A percentile compares a stretch with the other conserved stretches of the same genome.
phyloP scores from a whole-genome alignment of 179 eudicot species.

The Spinacia oleracea region DNA sequence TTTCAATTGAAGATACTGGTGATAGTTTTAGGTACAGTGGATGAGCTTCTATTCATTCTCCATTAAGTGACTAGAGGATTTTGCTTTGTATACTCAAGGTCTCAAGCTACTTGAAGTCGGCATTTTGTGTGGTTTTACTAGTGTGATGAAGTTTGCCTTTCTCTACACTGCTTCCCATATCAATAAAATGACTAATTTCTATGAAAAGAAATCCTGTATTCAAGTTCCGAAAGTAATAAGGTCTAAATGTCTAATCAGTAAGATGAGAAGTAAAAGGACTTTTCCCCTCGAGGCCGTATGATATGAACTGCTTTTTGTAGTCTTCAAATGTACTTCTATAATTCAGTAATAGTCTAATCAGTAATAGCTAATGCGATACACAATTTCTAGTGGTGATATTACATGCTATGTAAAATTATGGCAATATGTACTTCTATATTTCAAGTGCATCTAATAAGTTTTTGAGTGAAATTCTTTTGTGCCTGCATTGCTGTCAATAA shows the following conservation, averaged over 20 bases:
- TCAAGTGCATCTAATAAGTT: background rate
- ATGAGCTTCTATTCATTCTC: background rate
- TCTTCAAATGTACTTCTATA: background rate
- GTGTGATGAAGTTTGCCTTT: background rate
- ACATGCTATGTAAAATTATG: background rate
- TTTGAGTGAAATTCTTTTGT: background rate
- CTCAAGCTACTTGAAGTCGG: background rate
- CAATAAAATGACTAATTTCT: background rate
- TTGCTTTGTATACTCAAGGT: background rate
- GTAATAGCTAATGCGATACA: too few relatives aligned
- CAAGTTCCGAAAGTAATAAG: too few relatives aligned
- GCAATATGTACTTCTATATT: background rate
- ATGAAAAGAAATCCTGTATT: too few relatives aligned
- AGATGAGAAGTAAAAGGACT: background rate
- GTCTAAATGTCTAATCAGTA: background rate
- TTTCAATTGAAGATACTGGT: background rate
- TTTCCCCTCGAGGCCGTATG: background rate
- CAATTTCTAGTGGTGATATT: too few relatives aligned
- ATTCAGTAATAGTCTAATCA: too few relatives aligned
- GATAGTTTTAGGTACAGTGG: background rate
- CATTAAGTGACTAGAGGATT: background rate
- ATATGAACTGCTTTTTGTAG: background rate
- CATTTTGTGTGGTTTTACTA: background rate
- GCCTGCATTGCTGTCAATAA: background rate
- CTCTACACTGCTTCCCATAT: too few relatives aligned